Evolutionary conservation across 208 protist genomes (phyloP).

Genomic region (Naegleria fowleri): DNA sequence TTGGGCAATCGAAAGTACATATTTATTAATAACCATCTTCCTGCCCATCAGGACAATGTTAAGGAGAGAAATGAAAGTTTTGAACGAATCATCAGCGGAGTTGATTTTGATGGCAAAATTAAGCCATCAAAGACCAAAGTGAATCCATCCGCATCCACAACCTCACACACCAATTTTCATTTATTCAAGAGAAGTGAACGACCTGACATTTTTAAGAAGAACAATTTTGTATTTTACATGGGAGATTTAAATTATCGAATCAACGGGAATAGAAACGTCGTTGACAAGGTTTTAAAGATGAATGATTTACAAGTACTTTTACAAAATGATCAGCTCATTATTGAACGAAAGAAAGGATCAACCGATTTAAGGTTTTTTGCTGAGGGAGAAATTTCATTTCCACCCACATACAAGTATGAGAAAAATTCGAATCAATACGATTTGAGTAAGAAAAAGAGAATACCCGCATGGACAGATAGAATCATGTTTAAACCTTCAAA

Average conservation of each 20-base stretch:
- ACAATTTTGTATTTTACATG: conserved; percentile 80
- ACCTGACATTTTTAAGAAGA: conserved; percentile 46
- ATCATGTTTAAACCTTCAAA: conserved; percentile 53
- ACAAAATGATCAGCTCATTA: conserved; percentile 77
- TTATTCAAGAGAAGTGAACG: conserved; percentile 21
- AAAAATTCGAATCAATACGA: conserved; percentile 63
- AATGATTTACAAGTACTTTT: conserved; percentile 66
- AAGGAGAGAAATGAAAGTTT: conserved; percentile 70
- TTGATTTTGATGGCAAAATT: conserved; percentile 49
- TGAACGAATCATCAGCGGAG: conserved; percentile 57
- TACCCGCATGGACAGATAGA: conserved; percentile 77
- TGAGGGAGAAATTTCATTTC: conserved; percentile 72
- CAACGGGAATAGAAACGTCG: conserved; percentile 65
- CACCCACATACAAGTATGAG: conserved; percentile 82
- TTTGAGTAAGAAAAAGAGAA: conserved; percentile 62
- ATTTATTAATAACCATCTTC: conserved; percentile 78
- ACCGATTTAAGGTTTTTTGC: conserved; percentile 71
- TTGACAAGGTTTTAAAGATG: conserved; percentile 64
- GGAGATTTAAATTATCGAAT: conserved; percentile 92
- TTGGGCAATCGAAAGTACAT: conserved; percentile 52
- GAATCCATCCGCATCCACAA: not conserved
- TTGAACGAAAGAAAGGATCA: conserved; percentile 62
- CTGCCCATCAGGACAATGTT: conserved; percentile 71
- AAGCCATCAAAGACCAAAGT: conserved; percentile 23
- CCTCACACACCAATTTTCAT: conserved; percentile 16